Conservation (phyloP, 148 eudicot genomes). For the Vaccinium darrowii region DNA sequence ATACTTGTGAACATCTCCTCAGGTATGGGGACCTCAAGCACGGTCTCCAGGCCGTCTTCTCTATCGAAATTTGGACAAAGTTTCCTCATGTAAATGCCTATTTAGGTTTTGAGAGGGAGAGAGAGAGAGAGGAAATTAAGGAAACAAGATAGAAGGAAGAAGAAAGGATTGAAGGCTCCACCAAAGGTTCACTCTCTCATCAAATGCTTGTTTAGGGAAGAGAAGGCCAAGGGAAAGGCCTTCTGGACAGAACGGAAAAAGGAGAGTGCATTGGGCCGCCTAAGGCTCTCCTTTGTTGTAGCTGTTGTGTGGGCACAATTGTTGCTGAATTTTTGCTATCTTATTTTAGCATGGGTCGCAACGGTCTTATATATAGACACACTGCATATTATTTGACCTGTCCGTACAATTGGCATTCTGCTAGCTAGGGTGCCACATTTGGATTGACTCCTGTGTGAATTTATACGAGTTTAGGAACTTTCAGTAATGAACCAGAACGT, state of each 20-base stretch:
- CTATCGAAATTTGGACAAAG: constrained; percentile 83
- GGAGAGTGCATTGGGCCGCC: constrained; percentile 2
- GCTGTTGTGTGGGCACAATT: constrained; percentile 30
- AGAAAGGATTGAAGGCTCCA: neutral
- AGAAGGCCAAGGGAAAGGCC: neutral
- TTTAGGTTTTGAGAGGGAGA: neutral
- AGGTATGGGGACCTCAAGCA: constrained; percentile 92
- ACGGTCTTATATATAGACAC: neutral
- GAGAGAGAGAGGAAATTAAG: neutral
- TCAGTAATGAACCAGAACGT: too few species aligned
- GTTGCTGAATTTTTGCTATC: neutral
- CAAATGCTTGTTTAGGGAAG: neutral
- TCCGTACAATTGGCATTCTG: neutral
- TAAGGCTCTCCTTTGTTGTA: constrained; percentile 38
- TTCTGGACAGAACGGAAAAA: constrained; percentile 6
- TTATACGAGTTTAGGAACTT: too few species aligned
- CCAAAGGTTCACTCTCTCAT: neutral
- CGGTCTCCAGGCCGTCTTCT: constrained; percentile 83
- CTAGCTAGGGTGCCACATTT: neutral
- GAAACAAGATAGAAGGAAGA: neutral
- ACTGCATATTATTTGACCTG: neutral
- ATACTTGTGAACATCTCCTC: constrained; percentile 81
- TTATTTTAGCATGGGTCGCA: neutral
- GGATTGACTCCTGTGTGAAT: neutral
- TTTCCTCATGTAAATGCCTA: constrained; percentile 55